Base-by-base conservation (phyloP, 371 early-diverging fungal species). In the Apophysomyces sp. region DNA sequence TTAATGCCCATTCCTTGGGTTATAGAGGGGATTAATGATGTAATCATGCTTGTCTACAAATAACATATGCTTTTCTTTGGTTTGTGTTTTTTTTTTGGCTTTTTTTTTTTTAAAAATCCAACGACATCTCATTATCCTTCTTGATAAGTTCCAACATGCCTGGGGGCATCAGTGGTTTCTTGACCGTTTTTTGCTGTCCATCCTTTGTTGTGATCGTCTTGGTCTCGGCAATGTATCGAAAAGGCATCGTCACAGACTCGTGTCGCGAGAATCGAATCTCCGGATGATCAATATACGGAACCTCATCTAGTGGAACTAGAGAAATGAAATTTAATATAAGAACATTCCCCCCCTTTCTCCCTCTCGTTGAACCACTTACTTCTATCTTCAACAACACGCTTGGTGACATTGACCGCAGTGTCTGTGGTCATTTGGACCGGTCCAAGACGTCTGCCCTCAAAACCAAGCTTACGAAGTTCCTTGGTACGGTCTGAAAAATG, bases 371-470 rank as follows among this genome's bases (percentile, higher is more conserved):
- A 2, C 7, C 15, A 55, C 68, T 55, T 78, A 87, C 87, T 71
- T 67, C 67, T 73, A 57, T 85, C 86, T 55, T 85, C 86, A 16
- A 86, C 79, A 3, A 88, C 77, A 36, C 77, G 75, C 41, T 78
- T 81, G 8, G 88, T 85, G 21, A 88, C 88, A 68, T 83, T 81
- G 58, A 88, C 76, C 30, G 85, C 86, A 11, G 86, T 86, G 55
- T 85, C 86, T 1, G 86, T 85, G 18, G 93, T 91, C 92, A 93
- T 92, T 62, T 93, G 93, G 28, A 87, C 71, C 4, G 84, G 77
- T 9, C 91, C 93, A 62, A 93, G 77, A 32, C 90, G 88, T 58
- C 93, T 80, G n/a, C 87, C 85, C n/a, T 78, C 85, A 67, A 91
- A 92, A 18, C 91, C 92, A 12, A 86, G 78, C 60, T 83, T 78